Base-by-base conservation (phyloP, 495 filamentous ascomycete species). In the Tirmania nivea region DNA sequence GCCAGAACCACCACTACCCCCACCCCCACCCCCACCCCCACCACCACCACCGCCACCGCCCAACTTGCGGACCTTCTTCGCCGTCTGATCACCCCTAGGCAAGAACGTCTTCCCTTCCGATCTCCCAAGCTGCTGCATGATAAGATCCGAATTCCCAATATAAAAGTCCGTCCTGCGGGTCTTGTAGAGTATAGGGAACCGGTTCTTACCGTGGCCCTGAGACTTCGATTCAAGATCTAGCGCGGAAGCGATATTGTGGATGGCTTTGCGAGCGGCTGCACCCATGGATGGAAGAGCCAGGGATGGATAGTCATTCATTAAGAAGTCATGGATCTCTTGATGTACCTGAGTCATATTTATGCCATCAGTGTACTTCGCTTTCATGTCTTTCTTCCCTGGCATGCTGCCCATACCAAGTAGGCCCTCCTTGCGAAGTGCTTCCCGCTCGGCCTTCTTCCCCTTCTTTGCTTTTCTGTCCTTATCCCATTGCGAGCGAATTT, bases 391-490 rank as follows among this genome's bases (percentile, higher is more conserved):
- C 20, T 81, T 79, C 37, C 73, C 70, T 14, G 68, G 64, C 31
- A 75, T 79, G 25, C 2, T 1, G 25, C 25, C 25, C 57, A 74
- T 36, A 39, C 84, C 82, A 11, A 96, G 73, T 35, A 94, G 61
- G 8, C 92, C 92, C 62, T 85, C 73, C 0, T 75, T 71, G 31
- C 89, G 82, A 21, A 90, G 70, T 52, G 80, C 75, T 64, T 92
- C 81, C 7, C 90, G 80, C 56, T 86, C 77, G 60, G 67, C 70
- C 67, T 94, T 99, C 56, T 75, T 80, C 3, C 67, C 64, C 51
- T 79, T 83, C 69, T 96, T 99, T 67, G 83, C 87, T 50, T 70
- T 60, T n/a, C 86, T 74, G 60, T 96, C 88, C 39, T 76, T 80
- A 56, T 78, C 72, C 81, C 83, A 92, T 8, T 12, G 11, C 6